Evolutionary conservation across 2,329 filamentous ascomycete species (phyloP).

Genomic region (Alternaria conjuncta): DNA sequence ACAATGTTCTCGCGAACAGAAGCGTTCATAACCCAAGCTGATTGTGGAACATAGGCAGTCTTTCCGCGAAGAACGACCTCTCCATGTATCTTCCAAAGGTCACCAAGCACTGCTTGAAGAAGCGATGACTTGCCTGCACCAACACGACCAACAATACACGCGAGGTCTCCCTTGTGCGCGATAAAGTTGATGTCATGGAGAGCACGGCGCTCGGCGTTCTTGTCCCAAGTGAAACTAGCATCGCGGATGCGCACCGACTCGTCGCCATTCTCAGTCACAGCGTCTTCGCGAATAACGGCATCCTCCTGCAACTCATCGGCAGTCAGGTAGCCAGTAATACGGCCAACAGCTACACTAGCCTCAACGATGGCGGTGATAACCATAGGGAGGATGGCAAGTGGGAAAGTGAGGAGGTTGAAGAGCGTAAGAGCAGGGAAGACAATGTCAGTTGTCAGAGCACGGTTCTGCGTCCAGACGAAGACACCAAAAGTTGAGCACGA

Average conservation of each 20-base stretch:
- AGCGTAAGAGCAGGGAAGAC: slow-evolving; percentile 92
- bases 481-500: slow-evolving; percentile 96
- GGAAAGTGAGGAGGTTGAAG: slow-evolving; percentile 96
- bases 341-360: slow-evolving; percentile 87
- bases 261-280: slow-evolving; percentile 79
- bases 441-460: slow-evolving; percentile 87
- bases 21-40: slow-evolving; percentile 96
- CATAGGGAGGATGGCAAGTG: slow-evolving; percentile 92
- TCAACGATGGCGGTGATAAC: slow-evolving; percentile 97
- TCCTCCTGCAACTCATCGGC: slow-evolving; percentile 90
- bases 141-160: slow-evolving; percentile 92
- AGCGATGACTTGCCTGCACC: slow-evolving; percentile 94
- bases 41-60: slow-evolving; percentile 90
- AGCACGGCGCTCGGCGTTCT: slow-evolving; percentile 70
- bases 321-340: slow-evolving; percentile 81
- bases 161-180: slow-evolving; percentile 90
- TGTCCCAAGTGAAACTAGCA: slow-evolving; percentile 94
- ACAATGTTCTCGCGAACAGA: slow-evolving; percentile 97
- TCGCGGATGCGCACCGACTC: slow-evolving; percentile 84
- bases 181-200: slow-evolving; percentile 86
- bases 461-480: slow-evolving; percentile 83
- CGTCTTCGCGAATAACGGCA: slow-evolving; percentile 73
- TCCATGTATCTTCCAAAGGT: slow-evolving; percentile 88
- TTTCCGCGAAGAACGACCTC: slow-evolving; percentile 81
- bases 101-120: slow-evolving; percentile 84